Conservation (phyloP, 192 early-diverging fungal species). For the Backusella luteola region DNA sequence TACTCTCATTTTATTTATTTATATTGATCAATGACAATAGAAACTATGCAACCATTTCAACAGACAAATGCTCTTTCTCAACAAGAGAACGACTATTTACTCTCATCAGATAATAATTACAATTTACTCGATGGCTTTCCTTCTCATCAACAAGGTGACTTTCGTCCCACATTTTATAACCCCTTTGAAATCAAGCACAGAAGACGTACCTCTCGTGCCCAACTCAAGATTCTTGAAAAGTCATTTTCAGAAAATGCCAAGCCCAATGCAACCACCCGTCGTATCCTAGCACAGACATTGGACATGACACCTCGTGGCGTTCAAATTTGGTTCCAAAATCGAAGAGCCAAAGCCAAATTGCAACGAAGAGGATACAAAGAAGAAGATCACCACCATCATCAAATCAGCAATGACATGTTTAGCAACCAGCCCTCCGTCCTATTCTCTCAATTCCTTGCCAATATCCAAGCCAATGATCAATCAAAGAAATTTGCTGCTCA, state of each 20-base stretch:
- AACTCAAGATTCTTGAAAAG: constrained; percentile 69
- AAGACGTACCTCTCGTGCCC: constrained; percentile 68
- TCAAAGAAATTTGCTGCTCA: not conserved
- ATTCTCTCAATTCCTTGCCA: constrained; percentile 14
- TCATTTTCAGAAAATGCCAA: constrained; percentile 62
- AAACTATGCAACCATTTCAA: constrained; percentile 11
- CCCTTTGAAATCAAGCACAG: constrained; percentile 76
- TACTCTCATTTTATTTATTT: constrained; percentile 6
- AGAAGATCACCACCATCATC: not conserved
- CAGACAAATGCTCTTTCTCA: not conserved
- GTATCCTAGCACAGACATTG: constrained; percentile 58
- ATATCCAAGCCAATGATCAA: constrained; percentile 4
- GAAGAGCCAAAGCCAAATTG: constrained; percentile 81
- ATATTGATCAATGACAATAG: constrained; percentile 6
- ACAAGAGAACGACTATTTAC: not conserved
- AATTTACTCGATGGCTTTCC: constrained; percentile 9
- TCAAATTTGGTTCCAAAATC: constrained; percentile 91
- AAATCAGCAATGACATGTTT: not conserved
- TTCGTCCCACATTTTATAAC: constrained; percentile 72
- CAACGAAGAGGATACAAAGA: constrained; percentile 35
- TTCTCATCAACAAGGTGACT: constrained; percentile 37
- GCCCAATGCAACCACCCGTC: constrained; percentile 62
- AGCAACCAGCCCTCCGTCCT: not conserved
- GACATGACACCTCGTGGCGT: constrained; percentile 71
- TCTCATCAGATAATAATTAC: not conserved